Percentiles rank a stretch among this genome's conserved stretches.
Evolutionary conservation across 495 filamentous ascomycete genomes (phyloP).

Genomic region (Podospora fimiseda): DNA sequence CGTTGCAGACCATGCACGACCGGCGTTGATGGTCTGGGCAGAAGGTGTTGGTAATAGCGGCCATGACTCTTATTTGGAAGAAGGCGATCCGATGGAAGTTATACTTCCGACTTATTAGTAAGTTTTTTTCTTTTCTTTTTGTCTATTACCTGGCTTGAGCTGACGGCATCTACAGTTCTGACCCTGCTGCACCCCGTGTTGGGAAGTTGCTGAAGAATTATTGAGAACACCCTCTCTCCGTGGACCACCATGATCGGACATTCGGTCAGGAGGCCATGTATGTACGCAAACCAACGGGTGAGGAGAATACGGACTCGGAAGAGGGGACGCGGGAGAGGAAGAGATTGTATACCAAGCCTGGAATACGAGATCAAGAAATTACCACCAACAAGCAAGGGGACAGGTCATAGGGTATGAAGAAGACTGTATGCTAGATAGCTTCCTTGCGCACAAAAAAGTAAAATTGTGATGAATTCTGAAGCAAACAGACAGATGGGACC

Average conservation of each 20-base stretch:
- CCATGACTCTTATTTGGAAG: background rate
- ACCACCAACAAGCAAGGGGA: background rate
- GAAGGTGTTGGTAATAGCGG: background rate
- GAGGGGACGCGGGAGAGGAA: no score
- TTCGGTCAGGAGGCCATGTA: background rate
- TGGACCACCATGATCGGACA: background rate
- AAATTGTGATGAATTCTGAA: no score
- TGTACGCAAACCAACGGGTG: background rate
- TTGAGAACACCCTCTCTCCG: background rate
- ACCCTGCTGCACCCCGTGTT: background rate
- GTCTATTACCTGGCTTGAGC: background rate
- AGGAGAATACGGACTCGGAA: no score
- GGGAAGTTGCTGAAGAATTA: background rate
- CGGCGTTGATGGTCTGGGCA: background rate
- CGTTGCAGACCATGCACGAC: background rate
- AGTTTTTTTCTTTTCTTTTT: background rate
- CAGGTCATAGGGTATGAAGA: background rate
- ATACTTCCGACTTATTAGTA: background rate
- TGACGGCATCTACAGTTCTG: background rate
- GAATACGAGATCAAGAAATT: background rate
- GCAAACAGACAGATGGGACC: no score
- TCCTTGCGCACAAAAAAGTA: background rate
- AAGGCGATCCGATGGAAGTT: no score
- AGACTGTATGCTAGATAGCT: background rate
- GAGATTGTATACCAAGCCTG: background rate